Percentiles rank a stretch among this genome's conserved stretches.
phyloP scores from a whole-genome alignment of 1,139 yeast genomes.

The Lodderomyces metapsilosis region DNA sequence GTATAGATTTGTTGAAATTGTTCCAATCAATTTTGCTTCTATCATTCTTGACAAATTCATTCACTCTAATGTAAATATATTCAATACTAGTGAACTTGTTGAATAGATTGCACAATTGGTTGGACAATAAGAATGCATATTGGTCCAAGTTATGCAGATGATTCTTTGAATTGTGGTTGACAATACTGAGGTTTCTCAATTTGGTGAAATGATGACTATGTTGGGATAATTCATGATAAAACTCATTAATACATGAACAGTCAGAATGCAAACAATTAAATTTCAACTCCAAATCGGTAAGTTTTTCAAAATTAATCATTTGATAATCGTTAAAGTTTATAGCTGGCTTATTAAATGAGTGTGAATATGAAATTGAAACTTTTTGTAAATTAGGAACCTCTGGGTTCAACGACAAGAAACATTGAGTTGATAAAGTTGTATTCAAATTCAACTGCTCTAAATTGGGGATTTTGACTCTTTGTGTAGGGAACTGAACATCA shows the following conservation, averaged over 20 bases:
- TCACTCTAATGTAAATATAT: conserved; percentile 6
- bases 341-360: conserved; percentile 12
- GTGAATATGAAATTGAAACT: conserved; percentile 13
- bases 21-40: conserved; percentile 12
- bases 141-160: conserved; percentile 11
- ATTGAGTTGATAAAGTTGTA: conserved; percentile 14
- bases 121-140: conserved; percentile 10
- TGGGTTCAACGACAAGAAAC: conserved; percentile 9
- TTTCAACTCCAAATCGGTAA: conserved; percentile 13
- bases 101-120: conserved; percentile 10
- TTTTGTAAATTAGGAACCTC: conserved; percentile 11
- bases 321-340: conserved; percentile 7
- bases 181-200: conserved; percentile 11
- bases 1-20: conserved; percentile 5
- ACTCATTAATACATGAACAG: conserved; percentile 14
- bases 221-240: conserved; percentile 13
- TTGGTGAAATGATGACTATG: conserved; percentile 9
- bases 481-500: conserved; percentile 3
- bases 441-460: conserved; percentile 12
- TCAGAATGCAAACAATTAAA: conserved; percentile 15
- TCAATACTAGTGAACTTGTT: conserved; percentile 10
- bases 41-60: conserved; percentile 8
- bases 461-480: conserved; percentile 5
- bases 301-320: conserved; percentile 10
- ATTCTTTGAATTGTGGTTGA: conserved; percentile 14